phyloP scores from a whole-genome alignment of 768 basidiomycete genomes.

The Hygrocybe coccinea region DNA sequence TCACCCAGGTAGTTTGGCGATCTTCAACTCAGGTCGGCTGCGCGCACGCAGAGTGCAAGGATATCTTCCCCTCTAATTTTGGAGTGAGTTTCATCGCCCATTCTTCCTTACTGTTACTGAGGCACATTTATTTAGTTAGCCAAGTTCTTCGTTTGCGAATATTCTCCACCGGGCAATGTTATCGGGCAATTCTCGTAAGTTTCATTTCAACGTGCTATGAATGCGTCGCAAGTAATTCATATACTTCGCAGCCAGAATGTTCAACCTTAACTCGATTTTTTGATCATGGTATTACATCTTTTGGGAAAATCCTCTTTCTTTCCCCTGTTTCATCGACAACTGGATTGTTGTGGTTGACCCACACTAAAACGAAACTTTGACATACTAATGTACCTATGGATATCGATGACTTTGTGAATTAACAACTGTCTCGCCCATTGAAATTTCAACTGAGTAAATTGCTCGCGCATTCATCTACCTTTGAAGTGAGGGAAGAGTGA shows the following conservation, averaged over 20 bases:
- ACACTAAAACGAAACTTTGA: neutral
- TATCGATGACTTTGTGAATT: too few relatives aligned
- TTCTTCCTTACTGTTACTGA: conserved; percentile 1
- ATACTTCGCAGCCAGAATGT: conserved; percentile 39
- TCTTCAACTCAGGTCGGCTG: conserved; percentile 58
- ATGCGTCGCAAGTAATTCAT: neutral
- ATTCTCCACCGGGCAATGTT: conserved; percentile 60
- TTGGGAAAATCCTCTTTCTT: conserved; percentile 11
- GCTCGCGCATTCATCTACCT: too few relatives aligned
- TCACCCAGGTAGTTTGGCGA: conserved; percentile 78
- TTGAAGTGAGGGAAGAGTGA: too few relatives aligned
- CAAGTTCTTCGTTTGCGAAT: conserved; percentile 66
- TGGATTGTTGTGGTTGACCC: too few relatives aligned
- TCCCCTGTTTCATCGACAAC: neutral
- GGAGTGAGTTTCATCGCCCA: conserved; percentile 39
- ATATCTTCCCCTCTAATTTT: conserved; percentile 52
- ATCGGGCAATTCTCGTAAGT: conserved; percentile 57
- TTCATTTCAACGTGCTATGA: neutral
- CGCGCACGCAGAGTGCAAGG: conserved; percentile 50
- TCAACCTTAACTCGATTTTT: conserved; percentile 38
- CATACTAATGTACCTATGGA: too few relatives aligned
- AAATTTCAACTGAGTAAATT: too few relatives aligned
- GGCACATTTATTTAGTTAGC: conserved; percentile 39
- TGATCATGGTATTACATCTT: too few relatives aligned
- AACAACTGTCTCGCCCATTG: too few relatives aligned